These are phyloP conservation scores for Curvularia spicifera DNA, from an alignment of 2,329 filamentous ascomycete species.

Conservation along the genomic window DNA sequence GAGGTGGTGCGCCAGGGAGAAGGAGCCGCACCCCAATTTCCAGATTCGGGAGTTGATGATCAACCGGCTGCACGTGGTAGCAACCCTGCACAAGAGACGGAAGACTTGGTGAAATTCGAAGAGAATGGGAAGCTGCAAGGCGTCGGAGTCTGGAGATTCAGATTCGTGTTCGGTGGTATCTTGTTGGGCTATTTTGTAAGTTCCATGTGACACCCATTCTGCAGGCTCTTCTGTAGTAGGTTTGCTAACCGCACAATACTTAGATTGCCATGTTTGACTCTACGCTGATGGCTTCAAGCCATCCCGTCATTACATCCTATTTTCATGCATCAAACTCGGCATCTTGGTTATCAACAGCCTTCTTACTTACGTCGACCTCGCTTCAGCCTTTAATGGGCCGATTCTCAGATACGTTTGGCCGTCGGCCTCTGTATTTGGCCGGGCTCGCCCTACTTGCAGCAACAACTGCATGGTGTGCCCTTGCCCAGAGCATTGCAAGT, in stretches of 20 bases:
- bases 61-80: constrained; percentile 35
- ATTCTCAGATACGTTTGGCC: constrained; percentile 74
- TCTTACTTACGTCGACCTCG: constrained; percentile 76
- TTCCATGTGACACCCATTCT: not conserved
- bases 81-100: constrained; percentile 27
- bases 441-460: constrained; percentile 67
- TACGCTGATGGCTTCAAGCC: constrained; percentile 81
- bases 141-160: constrained; percentile 42
- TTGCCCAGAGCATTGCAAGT: constrained; percentile 70
- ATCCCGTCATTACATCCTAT: constrained; percentile 81
- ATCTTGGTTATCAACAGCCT: constrained; percentile 82
- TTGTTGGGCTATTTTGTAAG: constrained; percentile 49
- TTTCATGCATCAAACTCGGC: constrained; percentile 79
- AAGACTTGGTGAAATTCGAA: constrained; percentile 35
- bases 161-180: constrained; percentile 49
- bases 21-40: constrained; percentile 32
- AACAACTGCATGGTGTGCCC: constrained; percentile 72
- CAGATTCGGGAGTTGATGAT: constrained; percentile 32
- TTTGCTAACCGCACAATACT: not conserved
- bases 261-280: constrained; percentile 67
- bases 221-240: not conserved
- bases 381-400: constrained; percentile 78
- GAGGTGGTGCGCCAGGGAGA: constrained; percentile 34
- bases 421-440: constrained; percentile 70
- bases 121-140: constrained; percentile 44